Percentiles rank a stretch among this genome's conserved stretches.
These are phyloP conservation scores for Russula earlei DNA, from an alignment of 768 basidiomycete species.

Conservation along the genomic window DNA sequence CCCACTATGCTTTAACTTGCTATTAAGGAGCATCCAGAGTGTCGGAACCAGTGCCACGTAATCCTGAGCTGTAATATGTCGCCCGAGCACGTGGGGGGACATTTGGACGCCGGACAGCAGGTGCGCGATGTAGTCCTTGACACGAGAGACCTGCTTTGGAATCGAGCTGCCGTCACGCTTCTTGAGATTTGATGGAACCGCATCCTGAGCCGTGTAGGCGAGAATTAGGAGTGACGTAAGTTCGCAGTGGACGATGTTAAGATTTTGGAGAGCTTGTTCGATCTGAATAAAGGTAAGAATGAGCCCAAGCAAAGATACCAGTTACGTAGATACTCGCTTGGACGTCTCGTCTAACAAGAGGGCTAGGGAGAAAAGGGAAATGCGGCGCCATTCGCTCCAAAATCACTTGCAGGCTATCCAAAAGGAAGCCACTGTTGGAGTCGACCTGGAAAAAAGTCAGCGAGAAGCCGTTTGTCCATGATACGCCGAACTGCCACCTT, in stretches of 20 bases:
- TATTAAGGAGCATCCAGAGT: conserved; percentile 63
- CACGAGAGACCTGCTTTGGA: conserved; percentile 30
- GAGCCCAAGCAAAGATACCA: neutral
- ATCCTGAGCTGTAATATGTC: conserved; percentile 43
- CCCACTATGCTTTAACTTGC: conserved; percentile 15
- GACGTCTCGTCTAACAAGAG: conserved; percentile 36
- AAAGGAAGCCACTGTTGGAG: conserved; percentile 25
- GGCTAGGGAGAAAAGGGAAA: conserved; percentile 61
- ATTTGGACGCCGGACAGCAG: conserved; percentile 39
- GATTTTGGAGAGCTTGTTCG: conserved; percentile 56
- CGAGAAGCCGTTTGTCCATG: neutral
- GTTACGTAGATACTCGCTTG: conserved; percentile 35
- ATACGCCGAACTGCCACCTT: conserved; percentile 29
- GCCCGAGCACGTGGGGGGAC: conserved; percentile 25
- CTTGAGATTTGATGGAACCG: conserved; percentile 3
- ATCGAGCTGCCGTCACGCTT: conserved; percentile 1
- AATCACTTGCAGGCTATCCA: conserved; percentile 46
- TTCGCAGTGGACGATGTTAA: conserved; percentile 74
- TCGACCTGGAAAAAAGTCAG: neutral
- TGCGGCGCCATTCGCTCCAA: conserved; percentile 71
- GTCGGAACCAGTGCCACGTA: conserved; percentile 67
- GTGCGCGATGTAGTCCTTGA: conserved; percentile 46
- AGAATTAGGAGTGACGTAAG: conserved; percentile 56
- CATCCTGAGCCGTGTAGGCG: conserved; percentile 23
- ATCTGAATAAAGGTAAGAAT: conserved; percentile 32